Evolutionary conservation across 371 early-diverging fungal genomes (phyloP), one percentile per base, ranked within the genome.

Genomic region (Mortierella sp.): DNA sequence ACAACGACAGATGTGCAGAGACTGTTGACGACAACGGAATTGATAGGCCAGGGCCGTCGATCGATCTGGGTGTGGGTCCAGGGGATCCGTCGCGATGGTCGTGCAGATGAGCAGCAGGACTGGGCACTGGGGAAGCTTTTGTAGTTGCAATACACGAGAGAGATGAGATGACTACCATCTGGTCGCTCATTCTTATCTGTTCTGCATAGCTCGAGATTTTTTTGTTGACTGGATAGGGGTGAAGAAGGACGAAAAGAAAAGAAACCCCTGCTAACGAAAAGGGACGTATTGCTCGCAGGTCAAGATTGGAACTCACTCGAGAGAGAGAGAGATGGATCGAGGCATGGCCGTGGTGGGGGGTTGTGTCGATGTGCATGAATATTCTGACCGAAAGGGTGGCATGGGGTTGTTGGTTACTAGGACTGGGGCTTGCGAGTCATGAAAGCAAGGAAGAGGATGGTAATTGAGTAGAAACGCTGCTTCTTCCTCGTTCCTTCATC

Each of bases 1-100:
- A 59, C 37, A 21, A 10, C 50, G 40, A 21, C 34, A 5, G 54
- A 21, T 21, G 43, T 67, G 43, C 67, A 67, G 67, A 16, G 40
- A 67, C 67, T 40, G 67, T 24, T 67, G 43, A 67, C 67, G 21
- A 21, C 24, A 19, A 21, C 19, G 37, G 69, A 78, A 26, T 9
- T n/a, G 8, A 24, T 50, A 53, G 61, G 34, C 24, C 53, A 44
- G 37, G 24, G 24, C 26, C 61, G 44, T 55, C 69, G 24, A 43
- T 69, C 69, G 24, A 13, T 81, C 1, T 81, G 82, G 86, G 79
- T 67, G 10, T 85, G 79, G 81, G 79, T 85, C 4, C 82, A 85
- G 24, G 86, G 82, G 2, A 53, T 85, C 46, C 79, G 81, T 34
- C 53, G 86, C 37, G 79, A 81, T 53, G 86, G 86, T 19, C 76